These are phyloP conservation scores for Heritiera littoralis DNA, from an alignment of 345 rosid species.

Conservation along the genomic window DNA sequence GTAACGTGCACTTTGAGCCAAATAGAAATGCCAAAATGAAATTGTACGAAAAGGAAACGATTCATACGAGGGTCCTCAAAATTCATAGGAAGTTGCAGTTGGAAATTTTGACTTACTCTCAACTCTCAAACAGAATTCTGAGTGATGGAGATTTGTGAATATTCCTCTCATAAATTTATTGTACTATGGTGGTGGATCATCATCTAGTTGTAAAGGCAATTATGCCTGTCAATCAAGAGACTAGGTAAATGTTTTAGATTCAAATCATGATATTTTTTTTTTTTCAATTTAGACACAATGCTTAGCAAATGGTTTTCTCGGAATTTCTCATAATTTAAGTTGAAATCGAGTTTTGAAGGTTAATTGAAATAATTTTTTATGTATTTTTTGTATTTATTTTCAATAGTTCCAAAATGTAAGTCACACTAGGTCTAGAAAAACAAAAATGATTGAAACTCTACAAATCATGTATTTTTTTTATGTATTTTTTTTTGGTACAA, in stretches of 20 bases:
- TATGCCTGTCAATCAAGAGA: not conserved
- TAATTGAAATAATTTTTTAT: too few relatives aligned
- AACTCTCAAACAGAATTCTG: not conserved
- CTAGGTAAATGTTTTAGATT: not conserved
- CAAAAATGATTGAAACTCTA: slow-evolving; percentile 1
- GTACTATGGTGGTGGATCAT: not conserved
- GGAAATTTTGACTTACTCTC: not conserved
- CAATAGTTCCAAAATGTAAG: not conserved
- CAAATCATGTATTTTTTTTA: too few relatives aligned
- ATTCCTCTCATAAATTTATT: not conserved
- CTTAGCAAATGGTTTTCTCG: not conserved
- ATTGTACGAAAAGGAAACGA: not conserved
- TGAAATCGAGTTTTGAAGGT: too few relatives aligned
- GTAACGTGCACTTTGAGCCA: not conserved
- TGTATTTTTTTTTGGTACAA: too few relatives aligned
- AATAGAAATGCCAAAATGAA: not conserved
- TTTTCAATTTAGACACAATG: not conserved
- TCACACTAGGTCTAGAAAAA: not conserved
- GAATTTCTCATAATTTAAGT: too few relatives aligned
- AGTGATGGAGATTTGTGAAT: not conserved
- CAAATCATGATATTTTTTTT: not conserved
- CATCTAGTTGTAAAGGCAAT: not conserved
- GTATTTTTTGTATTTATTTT: too few relatives aligned
- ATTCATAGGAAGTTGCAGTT: slow-evolving; percentile 5
- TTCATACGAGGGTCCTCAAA: not conserved